These are phyloP conservation scores for Quercus glauca DNA, from an alignment of 306 rosid genomes.

Conservation along the genomic window DNA sequence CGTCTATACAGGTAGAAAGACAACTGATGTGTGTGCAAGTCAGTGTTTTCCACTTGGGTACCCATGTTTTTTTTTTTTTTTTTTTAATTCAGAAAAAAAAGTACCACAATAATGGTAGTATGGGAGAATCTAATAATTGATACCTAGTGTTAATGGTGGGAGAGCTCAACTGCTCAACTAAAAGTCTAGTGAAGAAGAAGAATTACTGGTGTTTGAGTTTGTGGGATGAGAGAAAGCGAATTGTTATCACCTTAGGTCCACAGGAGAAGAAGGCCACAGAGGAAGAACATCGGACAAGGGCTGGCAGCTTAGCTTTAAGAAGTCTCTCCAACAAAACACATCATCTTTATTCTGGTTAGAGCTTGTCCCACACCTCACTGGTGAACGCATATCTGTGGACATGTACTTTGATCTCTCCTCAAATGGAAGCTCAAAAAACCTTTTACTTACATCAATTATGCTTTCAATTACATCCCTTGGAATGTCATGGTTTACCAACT, in stretches of 20 bases:
- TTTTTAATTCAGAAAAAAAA: no score
- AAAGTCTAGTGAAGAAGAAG: background rate
- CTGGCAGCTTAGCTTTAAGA: conserved; percentile 68
- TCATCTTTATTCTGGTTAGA: conserved; percentile 65
- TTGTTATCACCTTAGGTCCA: conserved; percentile 48
- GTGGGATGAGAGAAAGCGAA: background rate
- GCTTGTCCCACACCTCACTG: conserved; percentile 81
- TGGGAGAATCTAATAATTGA: no score
- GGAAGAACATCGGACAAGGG: conserved; percentile 59
- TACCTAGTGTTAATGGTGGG: no score
- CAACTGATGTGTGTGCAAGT: no score
- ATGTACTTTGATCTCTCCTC: conserved; percentile 80
- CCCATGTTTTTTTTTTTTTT: no score
- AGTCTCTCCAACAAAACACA: conserved; percentile 84
- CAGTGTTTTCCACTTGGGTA: no score
- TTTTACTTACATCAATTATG: conserved; percentile 54
- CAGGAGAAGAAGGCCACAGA: conserved; percentile 77
- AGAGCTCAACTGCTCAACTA: background rate
- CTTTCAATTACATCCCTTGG: conserved; percentile 36
- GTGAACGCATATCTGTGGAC: conserved; percentile 55
- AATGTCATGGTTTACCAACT: conserved; percentile 80
- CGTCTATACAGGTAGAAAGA: no score
- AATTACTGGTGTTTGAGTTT: background rate
- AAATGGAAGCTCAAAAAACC: conserved; percentile 67
- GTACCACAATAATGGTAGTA: no score